These are phyloP conservation scores for Silene coronaria DNA, from an alignment of 179 eudicot genomes.

Conservation along the genomic window DNA sequence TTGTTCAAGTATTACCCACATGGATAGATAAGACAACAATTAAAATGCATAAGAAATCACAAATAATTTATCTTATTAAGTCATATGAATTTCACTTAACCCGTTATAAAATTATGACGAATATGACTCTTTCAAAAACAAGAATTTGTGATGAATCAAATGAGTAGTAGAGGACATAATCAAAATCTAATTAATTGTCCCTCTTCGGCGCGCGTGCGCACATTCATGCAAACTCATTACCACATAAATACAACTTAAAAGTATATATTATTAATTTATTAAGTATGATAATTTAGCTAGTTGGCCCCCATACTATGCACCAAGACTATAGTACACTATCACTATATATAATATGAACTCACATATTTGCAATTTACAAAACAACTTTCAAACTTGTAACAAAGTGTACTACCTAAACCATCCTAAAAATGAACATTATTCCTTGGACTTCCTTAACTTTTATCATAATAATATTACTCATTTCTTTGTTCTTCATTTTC, in stretches of 20 bases:
- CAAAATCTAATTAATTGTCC: not conserved
- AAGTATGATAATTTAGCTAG: not conserved
- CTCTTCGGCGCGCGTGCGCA: constrained; percentile 34
- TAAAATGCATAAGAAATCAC: no score
- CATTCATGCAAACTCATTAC: constrained; percentile 33
- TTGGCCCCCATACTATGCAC: constrained; percentile 17
- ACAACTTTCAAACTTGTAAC: constrained; percentile 15
- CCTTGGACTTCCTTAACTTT: constrained; percentile 20
- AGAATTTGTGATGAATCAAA: no score
- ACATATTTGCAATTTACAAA: constrained; percentile 17
- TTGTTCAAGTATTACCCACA: no score
- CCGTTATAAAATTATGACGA: no score
- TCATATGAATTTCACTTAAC: no score
- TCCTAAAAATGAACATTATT: constrained; percentile 29
- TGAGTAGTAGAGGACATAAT: not conserved
- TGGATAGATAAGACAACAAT: no score
- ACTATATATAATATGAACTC: not conserved
- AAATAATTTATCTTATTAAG: no score
- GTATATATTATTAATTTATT: no score
- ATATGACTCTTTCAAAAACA: no score
- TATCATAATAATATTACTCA: constrained; percentile 16
- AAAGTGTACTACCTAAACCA: constrained; percentile 14
- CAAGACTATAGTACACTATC: constrained; percentile 2
- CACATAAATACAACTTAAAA: constrained; percentile 5
- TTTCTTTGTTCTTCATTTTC: constrained; percentile 27